Base-by-base conservation (phyloP, 2,329 filamentous ascomycete species). In the Plectosphaerella plurivora region DNA sequence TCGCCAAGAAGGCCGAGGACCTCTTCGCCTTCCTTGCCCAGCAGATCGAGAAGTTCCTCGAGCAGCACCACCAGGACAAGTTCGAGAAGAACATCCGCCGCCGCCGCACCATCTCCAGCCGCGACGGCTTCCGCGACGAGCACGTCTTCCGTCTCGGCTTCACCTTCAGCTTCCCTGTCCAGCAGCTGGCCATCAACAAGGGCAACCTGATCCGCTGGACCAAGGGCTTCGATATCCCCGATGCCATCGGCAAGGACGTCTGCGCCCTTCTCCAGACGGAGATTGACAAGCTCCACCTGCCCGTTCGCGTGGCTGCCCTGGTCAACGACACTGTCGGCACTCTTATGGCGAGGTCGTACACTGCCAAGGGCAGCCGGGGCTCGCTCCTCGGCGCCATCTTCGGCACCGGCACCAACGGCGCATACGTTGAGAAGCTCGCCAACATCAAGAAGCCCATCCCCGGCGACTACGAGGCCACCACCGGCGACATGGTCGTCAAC, bases 251-350 rank as follows among this genome's bases (percentile, higher is more conserved):
- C 62, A 88, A 97, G 72, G 94, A 99, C 68, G 92, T 99, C 33
- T 99, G 94, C 69, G 87, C 84, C 42, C 75, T 99, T 57, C 79
- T 99, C 36, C 94, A 99, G 72, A 75, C 76, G 18, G 94, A 97
- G 70, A 92, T 99, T 62, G 91, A 97, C 72, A 83, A 83, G 55
- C 82, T 97, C 39, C 78, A 84, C 54, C 82, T 99, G 7, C 94
- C 94, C 0, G 92, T 99, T 55, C 89, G 87, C 64, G 94, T 99
- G n/a, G 89, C 92, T 11, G 94, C 94, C 14, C 79, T 99, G 54
- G 93, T 97, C 62, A 99, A 99, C 68, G 94, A 99, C 68, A 97
- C 94, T 0, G 94, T 97, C 7, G 94, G 94, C 49, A 99, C 94
- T 2, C 82, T 99, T 37, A 97, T 99, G 93, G 93, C 94, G 33